Base-by-base conservation (phyloP, 352 stramenopile species). In the Phytophthora tentaculata region DNA sequence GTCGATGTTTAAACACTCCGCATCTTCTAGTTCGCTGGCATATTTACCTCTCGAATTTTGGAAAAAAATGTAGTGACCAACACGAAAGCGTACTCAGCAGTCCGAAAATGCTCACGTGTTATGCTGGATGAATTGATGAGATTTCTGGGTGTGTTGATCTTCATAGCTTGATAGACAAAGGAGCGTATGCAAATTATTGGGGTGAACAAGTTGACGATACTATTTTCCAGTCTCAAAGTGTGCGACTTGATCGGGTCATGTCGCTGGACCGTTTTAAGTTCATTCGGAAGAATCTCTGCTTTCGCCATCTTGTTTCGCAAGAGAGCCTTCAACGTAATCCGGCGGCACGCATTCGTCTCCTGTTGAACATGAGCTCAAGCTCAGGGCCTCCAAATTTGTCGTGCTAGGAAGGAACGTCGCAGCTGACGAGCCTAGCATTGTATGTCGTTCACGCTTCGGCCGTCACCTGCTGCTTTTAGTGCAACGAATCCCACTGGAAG, bases 401-500 rank as follows among this genome's bases (percentile, higher is more conserved):
- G 23, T 24, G 16, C 17, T 52, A 1, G 53, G 29, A 17, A 19
- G 61, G 7, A 53, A 58, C 14, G 32, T 62, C 5, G 61, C 53
- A 48, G 17, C 62, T 3, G 52, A 50, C 9, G 61, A 68, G 32
- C 45, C 44, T 5, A 68, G 53, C 13, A 28, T 69, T 7, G 44
- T 45, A 12, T 63, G 47, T 26, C 45, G 53, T 9, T 57, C 53
- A 1, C 44, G 47, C 2, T 39, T 55, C 19, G 48, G 26, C 8
- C 19, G 54, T 19, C 45, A 64, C 22, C 14, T 69, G 13, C 50
- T 13, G 53, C 64, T 0, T 64, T 51, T 39, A 64, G 64, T 48
- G 52, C 53, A 8, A 61, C 13, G 4, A 69, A 69, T 23, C 47
- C 53, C 16, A 61, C 20, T 35, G 73, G 63, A 2, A 76, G 76